Conservation (phyloP, 257 asterid species). For the Jaltomata sinuosa region DNA sequence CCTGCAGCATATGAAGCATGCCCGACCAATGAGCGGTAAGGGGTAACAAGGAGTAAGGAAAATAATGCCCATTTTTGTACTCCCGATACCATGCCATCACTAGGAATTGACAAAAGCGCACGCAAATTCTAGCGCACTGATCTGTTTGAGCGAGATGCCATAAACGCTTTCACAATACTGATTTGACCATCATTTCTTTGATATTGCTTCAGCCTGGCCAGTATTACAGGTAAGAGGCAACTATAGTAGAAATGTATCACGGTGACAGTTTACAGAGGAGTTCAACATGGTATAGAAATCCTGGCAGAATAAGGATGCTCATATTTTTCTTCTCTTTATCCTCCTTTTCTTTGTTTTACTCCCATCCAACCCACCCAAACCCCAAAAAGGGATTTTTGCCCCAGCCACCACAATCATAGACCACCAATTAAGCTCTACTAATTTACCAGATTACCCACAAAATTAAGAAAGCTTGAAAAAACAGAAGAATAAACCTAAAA, state of each 20-base stretch:
- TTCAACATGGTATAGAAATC: not conserved
- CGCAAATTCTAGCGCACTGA: not conserved
- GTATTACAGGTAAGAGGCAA: not conserved
- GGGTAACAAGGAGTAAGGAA: not conserved
- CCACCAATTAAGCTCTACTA: too few species aligned
- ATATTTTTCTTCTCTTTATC: too few species aligned
- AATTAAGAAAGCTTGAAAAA: too few species aligned
- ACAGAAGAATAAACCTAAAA: too few species aligned
- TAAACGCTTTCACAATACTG: not conserved
- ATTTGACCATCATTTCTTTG: not conserved
- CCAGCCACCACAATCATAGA: too few species aligned
- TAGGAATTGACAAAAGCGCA: not conserved
- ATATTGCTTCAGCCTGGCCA: not conserved
- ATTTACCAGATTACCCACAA: too few species aligned
- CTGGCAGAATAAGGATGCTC: not conserved
- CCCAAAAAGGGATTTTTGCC: too few species aligned
- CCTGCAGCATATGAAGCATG: not conserved
- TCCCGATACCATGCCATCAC: not conserved
- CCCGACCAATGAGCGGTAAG: not conserved
- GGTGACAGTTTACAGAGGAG: not conserved
- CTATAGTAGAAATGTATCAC: not conserved
- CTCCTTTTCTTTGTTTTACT: too few species aligned
- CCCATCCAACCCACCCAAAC: too few species aligned
- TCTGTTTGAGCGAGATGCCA: not conserved
- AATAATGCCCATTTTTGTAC: not conserved